A percentile compares a stretch with the other conserved stretches of the same genome.
These are phyloP conservation scores for Triticum turgidum DNA, from an alignment of 176 grass and related monocot species.

Conservation along the genomic window DNA sequence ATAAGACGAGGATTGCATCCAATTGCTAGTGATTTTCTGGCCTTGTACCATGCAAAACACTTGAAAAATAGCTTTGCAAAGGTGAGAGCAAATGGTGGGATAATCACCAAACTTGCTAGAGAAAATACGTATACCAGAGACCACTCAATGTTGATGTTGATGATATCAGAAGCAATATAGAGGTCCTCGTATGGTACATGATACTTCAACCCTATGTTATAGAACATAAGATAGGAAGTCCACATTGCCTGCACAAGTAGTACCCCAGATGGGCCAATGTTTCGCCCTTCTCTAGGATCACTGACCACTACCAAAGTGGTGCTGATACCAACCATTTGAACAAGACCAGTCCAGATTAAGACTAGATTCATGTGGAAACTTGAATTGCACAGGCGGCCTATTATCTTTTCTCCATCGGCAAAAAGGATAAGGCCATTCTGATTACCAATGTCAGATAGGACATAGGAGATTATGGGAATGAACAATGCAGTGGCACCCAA, in stretches of 20 bases:
- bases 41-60: background rate
- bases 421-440: background rate
- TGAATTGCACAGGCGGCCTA: background rate
- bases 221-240: background rate
- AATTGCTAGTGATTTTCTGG: background rate
- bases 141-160: no score
- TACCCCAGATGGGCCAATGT: background rate
- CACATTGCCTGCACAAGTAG: background rate
- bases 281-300: slow-evolving; percentile 8
- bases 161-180: no score
- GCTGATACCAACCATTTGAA: background rate
- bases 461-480: background rate
- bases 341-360: background rate
- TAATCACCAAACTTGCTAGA: background rate
- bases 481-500: slow-evolving; percentile 1
- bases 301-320: background rate
- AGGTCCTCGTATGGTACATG: no score
- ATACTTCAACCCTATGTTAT: background rate
- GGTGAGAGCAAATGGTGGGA: background rate
- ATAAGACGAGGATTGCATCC: background rate
- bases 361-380: background rate
- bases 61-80: background rate
- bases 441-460: background rate
- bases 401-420: background rate
- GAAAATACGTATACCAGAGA: no score